Base-by-base conservation (phyloP, 2,329 filamentous ascomycete species). In the Verticillium alfalfae region DNA sequence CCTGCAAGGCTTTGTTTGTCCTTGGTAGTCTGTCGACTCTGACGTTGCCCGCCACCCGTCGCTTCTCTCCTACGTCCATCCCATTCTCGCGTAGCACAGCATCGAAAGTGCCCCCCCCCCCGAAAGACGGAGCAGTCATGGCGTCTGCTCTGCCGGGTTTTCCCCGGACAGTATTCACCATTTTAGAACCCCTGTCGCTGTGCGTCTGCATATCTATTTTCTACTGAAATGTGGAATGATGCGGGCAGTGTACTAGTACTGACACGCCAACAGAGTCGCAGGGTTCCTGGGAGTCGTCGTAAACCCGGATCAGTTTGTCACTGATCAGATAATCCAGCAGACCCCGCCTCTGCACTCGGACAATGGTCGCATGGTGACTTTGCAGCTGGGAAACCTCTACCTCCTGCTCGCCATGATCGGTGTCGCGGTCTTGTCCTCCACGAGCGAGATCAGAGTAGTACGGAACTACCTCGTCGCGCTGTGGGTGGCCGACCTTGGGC, bases 331-430 rank as follows among this genome's bases (percentile, higher is more conserved):
- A 45, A 80, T 83, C 6, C 65, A 72, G 34, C 67, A 61, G 10
- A 45, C 22, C 45, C 41, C 57, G 10, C 49, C 22, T 26, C 56
- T 71, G 56, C 67, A 73, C 10, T 78, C 79, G 56, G 75, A 76
- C 57, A 78, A 80, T 66, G 79, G 79, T 64, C 78, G 82, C 52
- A 77, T 88, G n/a, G 75, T 91, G 34, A 83, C 86, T 56, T 80
- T 84, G 67, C 88, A 92, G 74, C 79, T 92, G 16, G 88, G 87
- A 55, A 92, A 92, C 67, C 72, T 87, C 22, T 92, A 91, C 68
- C 81, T 88, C 1, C 79, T 92, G 13, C 77, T 91, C 57, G 86
- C 83, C 64, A 76, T 91, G 62, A 71, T 91, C 5, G 88, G 86
- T 3, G 70, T 90, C 8, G 86, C 82, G 5, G 80, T 91, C 16